phyloP scores from a whole-genome alignment of 2,329 filamentous ascomycete species.

The Ascochyta viciae-villosae region DNA sequence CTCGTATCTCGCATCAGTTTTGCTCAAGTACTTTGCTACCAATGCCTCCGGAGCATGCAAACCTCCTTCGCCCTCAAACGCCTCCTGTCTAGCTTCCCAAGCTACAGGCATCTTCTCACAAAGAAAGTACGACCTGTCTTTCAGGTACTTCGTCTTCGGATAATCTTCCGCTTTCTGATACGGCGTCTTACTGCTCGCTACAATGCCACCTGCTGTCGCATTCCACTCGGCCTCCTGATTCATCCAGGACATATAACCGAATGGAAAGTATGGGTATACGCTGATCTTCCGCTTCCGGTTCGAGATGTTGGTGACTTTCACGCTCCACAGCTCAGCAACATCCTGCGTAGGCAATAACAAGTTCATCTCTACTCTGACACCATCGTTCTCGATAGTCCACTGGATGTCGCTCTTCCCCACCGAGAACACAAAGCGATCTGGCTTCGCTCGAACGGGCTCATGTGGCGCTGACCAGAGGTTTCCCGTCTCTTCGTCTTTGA shows the following conservation, averaged over 20 bases:
- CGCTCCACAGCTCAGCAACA: slow-evolving; percentile 63
- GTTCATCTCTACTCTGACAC: slow-evolving; percentile 61
- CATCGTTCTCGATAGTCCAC: slow-evolving; percentile 62
- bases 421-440: slow-evolving; percentile 61
- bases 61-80: slow-evolving; percentile 64
- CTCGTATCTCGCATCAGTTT: slow-evolving; percentile 63
- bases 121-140: slow-evolving; percentile 65
- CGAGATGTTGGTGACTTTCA: slow-evolving; percentile 61
- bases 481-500: slow-evolving; percentile 63
- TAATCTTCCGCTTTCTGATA: slow-evolving; percentile 66
- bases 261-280: slow-evolving; percentile 64
- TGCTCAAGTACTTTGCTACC: slow-evolving; percentile 48
- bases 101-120: slow-evolving; percentile 60
- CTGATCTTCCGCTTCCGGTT: slow-evolving; percentile 56
- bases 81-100: slow-evolving; percentile 61
- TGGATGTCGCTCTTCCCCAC: slow-evolving; percentile 62
- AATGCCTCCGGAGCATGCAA: slow-evolving; percentile 60
- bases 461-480: slow-evolving; percentile 63
- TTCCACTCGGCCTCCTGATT: slow-evolving; percentile 64
- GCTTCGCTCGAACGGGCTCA: slow-evolving; percentile 59
- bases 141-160: slow-evolving; percentile 63
- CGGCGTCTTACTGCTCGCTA: slow-evolving; percentile 62
- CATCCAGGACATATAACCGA: slow-evolving; percentile 70
- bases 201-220: slow-evolving; percentile 57
- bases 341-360: slow-evolving; percentile 61